phyloP scores from a whole-genome alignment of 2,329 filamentous ascomycete species.

The Cadophora sp. region DNA sequence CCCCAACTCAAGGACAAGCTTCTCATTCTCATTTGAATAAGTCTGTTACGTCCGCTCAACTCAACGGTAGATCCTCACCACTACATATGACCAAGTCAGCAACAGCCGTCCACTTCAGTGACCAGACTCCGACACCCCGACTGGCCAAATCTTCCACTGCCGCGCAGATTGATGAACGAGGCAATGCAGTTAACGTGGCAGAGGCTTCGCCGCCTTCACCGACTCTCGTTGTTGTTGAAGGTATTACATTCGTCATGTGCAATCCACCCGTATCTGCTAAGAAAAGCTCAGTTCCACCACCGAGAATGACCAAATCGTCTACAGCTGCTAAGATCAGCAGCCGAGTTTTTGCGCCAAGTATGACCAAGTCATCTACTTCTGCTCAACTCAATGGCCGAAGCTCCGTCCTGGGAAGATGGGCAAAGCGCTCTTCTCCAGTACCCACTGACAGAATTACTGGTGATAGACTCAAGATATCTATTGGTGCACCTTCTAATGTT shows the following conservation, averaged over 20 bases:
- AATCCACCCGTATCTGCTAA: not conserved
- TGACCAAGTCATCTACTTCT: conserved; percentile 2
- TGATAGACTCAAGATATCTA: not conserved
- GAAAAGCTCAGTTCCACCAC: not conserved
- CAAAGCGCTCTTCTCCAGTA: not conserved
- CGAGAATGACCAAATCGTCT: not conserved
- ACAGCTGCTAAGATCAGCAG: not conserved
- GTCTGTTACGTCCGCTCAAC: not conserved
- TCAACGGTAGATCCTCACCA: not conserved
- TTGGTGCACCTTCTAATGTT: not conserved
- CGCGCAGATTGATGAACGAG: not conserved
- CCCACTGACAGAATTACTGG: not conserved
- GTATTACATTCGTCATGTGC: conserved; percentile 4
- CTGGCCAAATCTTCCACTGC: not conserved
- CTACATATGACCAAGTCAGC: not conserved
- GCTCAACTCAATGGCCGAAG: conserved; percentile 1
- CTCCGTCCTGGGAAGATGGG: not conserved
- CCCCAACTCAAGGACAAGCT: not conserved
- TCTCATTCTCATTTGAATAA: not conserved
- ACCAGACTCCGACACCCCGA: not conserved
- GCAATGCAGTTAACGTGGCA: not conserved
- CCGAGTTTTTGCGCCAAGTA: not conserved
- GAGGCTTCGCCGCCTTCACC: not conserved
- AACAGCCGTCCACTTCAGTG: not conserved
- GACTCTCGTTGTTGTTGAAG: not conserved